phyloP scores from a whole-genome alignment of 1,139 yeast species.

The Scheffersomyces stambukii region DNA sequence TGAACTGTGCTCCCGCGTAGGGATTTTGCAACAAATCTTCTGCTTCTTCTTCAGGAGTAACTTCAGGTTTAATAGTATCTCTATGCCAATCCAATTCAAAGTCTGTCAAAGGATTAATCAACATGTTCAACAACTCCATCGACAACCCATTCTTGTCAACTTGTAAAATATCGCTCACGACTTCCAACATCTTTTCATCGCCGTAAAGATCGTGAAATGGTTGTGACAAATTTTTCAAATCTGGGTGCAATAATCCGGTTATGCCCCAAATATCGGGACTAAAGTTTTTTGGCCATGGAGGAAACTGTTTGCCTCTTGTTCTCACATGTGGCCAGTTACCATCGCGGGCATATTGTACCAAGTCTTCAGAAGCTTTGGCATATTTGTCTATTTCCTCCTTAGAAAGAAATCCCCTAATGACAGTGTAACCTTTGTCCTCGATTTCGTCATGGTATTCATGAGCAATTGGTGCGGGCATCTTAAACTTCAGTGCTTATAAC shows the following conservation, averaged over 20 bases:
- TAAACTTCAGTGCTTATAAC: not conserved
- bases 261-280: conserved; percentile 59
- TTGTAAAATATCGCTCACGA: conserved; percentile 46
- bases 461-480: conserved; percentile 13
- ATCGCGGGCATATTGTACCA: conserved; percentile 43
- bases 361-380: conserved; percentile 33
- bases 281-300: conserved; percentile 56
- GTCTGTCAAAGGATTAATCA: conserved; percentile 52
- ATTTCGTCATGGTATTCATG: conserved; percentile 30
- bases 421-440: conserved; percentile 41
- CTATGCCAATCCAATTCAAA: conserved; percentile 58
- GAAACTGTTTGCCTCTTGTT: conserved; percentile 54
- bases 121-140: conserved; percentile 56
- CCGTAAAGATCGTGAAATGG: conserved; percentile 47
- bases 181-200: conserved; percentile 34
- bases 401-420: conserved; percentile 38
- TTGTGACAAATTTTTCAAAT: conserved; percentile 31
- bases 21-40: conserved; percentile 36
- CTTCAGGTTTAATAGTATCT: conserved; percentile 51
- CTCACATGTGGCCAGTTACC: conserved; percentile 53
- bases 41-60: conserved; percentile 43
- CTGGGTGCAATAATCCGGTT: conserved; percentile 49
- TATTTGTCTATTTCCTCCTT: conserved; percentile 39
- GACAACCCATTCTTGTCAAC: conserved; percentile 31
- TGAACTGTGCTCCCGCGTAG: conserved; percentile 53